phyloP scores from a whole-genome alignment of 163 green algal species.

The Coccomyxa subellipsoidea region DNA sequence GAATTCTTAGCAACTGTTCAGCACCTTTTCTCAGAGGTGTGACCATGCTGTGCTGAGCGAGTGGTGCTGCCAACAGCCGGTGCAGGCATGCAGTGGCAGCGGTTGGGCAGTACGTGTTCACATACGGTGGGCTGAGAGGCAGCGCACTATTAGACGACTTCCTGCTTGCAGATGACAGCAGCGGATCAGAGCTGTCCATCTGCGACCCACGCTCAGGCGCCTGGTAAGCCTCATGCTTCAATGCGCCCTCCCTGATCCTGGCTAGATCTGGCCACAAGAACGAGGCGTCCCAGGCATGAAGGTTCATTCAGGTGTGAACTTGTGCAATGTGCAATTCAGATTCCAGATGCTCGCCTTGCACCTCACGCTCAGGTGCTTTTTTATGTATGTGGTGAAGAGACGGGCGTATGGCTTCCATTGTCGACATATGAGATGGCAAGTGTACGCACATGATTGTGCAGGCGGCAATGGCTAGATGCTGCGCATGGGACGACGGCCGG shows the following conservation, averaged over 20 bases:
- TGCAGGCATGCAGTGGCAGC: conserved; percentile 87
- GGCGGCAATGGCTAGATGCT: conserved; percentile 73
- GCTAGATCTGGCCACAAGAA: neutral
- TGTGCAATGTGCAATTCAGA: no score
- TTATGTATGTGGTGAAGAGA: no score
- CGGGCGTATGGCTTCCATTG: no score
- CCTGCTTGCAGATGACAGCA: conserved; percentile 85
- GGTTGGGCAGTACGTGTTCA: conserved; percentile 91
- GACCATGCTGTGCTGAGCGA: neutral
- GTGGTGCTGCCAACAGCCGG: conserved; percentile 7
- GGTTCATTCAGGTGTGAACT: no score
- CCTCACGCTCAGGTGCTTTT: no score
- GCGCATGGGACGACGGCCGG: conserved; percentile 58
- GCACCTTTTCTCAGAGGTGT: no score
- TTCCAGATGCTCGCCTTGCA: no score
- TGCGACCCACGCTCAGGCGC: conserved; percentile 77
- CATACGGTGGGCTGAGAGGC: conserved; percentile 93
- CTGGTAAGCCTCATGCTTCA: conserved; percentile 40
- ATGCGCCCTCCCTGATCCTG: neutral
- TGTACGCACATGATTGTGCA: no score
- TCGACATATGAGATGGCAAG: no score
- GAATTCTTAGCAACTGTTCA: no score
- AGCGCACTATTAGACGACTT: conserved; percentile 88
- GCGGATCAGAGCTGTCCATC: conserved; percentile 69
- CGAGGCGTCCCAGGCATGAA: no score